Evolutionary conservation across 169 alveolate genomes (phyloP).

Genomic region (Babesia bovis): DNA sequence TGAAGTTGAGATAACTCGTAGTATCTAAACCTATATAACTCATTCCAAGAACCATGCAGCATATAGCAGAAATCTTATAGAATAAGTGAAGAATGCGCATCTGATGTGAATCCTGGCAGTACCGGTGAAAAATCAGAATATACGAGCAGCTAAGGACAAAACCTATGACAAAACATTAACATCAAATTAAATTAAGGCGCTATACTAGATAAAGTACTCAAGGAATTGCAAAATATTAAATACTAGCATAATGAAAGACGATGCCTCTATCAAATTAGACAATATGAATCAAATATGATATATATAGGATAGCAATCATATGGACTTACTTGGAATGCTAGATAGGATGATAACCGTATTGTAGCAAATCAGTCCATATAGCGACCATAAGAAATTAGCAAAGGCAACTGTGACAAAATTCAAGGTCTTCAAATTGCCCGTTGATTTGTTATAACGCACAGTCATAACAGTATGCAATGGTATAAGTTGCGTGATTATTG

Average conservation of each 20-base stretch:
- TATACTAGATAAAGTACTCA: no score
- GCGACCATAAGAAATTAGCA: constrained; percentile 71
- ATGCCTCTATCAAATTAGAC: no score
- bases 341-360: constrained; percentile 67
- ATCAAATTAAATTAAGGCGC: no score
- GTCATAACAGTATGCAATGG: constrained; percentile 65
- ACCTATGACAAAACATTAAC: constrained; percentile 28
- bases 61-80: constrained; percentile 25
- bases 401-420: constrained; percentile 66
- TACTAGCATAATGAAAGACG: no score
- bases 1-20: constrained; percentile 38
- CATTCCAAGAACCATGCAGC: constrained; percentile 8
- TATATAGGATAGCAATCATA: no score
- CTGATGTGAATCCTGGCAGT: constrained; percentile 52
- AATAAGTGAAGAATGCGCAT: constrained; percentile 28
- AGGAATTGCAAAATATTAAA: no score
- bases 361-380: constrained; percentile 63
- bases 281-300: no score
- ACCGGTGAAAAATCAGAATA: constrained; percentile 32
- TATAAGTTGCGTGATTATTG: constrained; percentile 67
- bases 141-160: constrained; percentile 31
- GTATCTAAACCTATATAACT: constrained; percentile 19
- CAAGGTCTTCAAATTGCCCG: constrained; percentile 68
- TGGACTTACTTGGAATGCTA: constrained; percentile 67
- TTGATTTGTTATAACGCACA: constrained; percentile 65